These are phyloP conservation scores for Mixia osmundae DNA, from an alignment of 1,284 basidiomycete genomes.

Conservation along the genomic window DNA sequence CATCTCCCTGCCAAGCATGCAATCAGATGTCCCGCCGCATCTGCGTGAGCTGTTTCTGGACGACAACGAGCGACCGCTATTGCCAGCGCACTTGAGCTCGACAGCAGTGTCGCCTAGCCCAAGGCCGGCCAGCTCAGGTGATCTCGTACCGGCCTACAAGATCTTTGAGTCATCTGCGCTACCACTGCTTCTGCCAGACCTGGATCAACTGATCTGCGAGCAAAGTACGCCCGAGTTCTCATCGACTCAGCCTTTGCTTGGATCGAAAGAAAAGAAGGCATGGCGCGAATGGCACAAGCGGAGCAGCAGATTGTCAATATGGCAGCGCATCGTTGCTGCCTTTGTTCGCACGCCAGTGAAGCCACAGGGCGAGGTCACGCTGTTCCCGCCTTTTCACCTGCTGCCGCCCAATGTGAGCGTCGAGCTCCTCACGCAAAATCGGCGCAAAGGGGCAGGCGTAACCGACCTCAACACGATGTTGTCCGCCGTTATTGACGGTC, in stretches of 20 bases:
- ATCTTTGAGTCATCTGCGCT: slow-evolving; percentile 18
- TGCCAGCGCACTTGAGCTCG: too few species aligned
- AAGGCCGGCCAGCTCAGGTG: too few species aligned
- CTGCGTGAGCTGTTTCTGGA: too few species aligned
- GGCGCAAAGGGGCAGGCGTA: slow-evolving; percentile 5
- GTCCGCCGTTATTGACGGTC: slow-evolving; percentile 7
- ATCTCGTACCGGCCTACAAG: slow-evolving; percentile 16
- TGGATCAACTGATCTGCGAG: slow-evolving; percentile 18
- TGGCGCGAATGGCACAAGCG: slow-evolving; percentile 11
- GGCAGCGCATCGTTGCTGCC: slow-evolving; percentile 1
- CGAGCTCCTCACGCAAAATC: slow-evolving; percentile 14
- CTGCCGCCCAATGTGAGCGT: slow-evolving; percentile 13
- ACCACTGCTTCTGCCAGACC: slow-evolving; percentile 20
- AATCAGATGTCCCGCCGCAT: too few species aligned
- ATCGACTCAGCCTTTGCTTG: slow-evolving; percentile 2
- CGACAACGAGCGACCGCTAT: too few species aligned
- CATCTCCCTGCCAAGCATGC: too few species aligned
- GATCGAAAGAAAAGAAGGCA: slow-evolving; percentile 1
- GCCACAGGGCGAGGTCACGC: not conserved
- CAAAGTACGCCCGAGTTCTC: slow-evolving; percentile 4
- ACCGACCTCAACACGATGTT: slow-evolving; percentile 6
- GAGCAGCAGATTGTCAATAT: not conserved
- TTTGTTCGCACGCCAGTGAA: not conserved
- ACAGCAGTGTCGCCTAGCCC: too few species aligned
- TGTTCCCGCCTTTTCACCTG: slow-evolving; percentile 17